A percentile compares a stretch with the other conserved stretches of the same genome.
phyloP scores from a whole-genome alignment of 164 flowering plant genomes.

The Chimonanthus salicifolius region DNA sequence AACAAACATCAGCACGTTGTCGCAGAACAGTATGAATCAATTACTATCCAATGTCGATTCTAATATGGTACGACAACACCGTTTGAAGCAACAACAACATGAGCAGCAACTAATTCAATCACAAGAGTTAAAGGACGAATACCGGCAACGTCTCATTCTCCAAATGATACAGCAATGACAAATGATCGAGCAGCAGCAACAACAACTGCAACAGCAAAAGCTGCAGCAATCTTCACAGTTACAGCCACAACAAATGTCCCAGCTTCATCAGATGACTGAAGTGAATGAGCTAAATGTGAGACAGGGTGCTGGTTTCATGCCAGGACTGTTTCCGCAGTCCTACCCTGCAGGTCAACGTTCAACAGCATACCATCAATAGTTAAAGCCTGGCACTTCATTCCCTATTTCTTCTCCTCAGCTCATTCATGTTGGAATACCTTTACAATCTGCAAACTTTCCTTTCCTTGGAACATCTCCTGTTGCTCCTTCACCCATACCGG shows the following conservation, averaged over 20 bases:
- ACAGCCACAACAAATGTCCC: too few relatives aligned
- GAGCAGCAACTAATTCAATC: too few relatives aligned
- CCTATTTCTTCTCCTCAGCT: slow-evolving; percentile 65
- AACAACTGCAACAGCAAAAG: too few relatives aligned
- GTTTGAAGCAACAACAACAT: slow-evolving; percentile 46
- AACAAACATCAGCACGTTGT: slow-evolving; percentile 36
- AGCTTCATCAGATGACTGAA: too few relatives aligned
- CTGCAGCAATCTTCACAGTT: too few relatives aligned
- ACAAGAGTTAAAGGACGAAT: too few relatives aligned
- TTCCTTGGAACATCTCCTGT: slow-evolving; percentile 70
- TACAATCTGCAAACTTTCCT: slow-evolving; percentile 71
- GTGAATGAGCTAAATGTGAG: too few relatives aligned
- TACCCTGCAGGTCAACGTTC: slow-evolving; percentile 45
- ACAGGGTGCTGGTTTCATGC: too few relatives aligned
- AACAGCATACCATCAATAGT: slow-evolving; percentile 35
- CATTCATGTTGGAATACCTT: slow-evolving; percentile 63
- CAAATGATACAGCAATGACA: slow-evolving; percentile 41
- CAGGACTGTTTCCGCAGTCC: slow-evolving; percentile 57
- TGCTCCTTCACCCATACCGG: slow-evolving; percentile 81
- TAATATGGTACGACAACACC: slow-evolving; percentile 47
- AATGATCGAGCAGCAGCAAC: slow-evolving; percentile 13
- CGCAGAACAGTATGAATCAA: slow-evolving; percentile 41
- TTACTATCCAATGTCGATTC: slow-evolving; percentile 48
- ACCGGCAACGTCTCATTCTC: slow-evolving; percentile 46
- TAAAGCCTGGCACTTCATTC: slow-evolving; percentile 60